phyloP scores from a whole-genome alignment of 306 rosid genomes.

The Vigna radiata region DNA sequence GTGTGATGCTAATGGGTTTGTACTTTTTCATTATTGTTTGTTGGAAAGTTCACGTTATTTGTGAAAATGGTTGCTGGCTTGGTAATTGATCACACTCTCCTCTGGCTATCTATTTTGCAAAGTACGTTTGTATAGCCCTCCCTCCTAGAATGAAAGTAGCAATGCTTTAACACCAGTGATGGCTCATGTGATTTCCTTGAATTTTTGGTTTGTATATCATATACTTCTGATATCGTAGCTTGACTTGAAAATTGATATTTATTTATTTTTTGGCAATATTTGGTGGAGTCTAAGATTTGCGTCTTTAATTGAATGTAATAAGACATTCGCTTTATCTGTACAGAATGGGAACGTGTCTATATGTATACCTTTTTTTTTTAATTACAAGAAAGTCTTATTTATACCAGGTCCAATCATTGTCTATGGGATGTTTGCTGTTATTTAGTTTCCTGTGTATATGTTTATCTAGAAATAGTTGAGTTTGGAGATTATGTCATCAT shows the following conservation, averaged over 20 bases:
- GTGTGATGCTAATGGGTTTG: constrained; percentile 12
- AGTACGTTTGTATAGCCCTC: background rate
- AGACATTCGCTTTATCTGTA: background rate
- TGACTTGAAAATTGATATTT: background rate
- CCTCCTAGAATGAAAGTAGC: background rate
- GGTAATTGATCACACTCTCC: background rate
- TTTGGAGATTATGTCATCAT: background rate
- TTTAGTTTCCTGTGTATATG: constrained; percentile 5
- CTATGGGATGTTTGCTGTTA: constrained; percentile 5
- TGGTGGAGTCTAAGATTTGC: constrained; percentile 1
- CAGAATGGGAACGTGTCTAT: background rate
- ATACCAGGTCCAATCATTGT: constrained; percentile 1
- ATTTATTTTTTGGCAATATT: background rate
- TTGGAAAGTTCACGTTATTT: background rate
- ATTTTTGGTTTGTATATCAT: background rate
- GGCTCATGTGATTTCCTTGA: constrained; percentile 18
- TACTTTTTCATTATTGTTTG: constrained; percentile 16
- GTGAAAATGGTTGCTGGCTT: background rate
- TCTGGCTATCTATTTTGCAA: constrained; percentile 22
- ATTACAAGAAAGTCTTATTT: background rate
- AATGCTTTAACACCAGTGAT: background rate
- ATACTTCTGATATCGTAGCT: background rate
- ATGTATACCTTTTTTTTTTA: background rate
- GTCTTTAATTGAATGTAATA: background rate
- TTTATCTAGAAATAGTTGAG: constrained; percentile 28